Evolutionary conservation across 2,329 filamentous ascomycete species (phyloP).

Genomic region (Calonectria pseudoreteaudii): DNA sequence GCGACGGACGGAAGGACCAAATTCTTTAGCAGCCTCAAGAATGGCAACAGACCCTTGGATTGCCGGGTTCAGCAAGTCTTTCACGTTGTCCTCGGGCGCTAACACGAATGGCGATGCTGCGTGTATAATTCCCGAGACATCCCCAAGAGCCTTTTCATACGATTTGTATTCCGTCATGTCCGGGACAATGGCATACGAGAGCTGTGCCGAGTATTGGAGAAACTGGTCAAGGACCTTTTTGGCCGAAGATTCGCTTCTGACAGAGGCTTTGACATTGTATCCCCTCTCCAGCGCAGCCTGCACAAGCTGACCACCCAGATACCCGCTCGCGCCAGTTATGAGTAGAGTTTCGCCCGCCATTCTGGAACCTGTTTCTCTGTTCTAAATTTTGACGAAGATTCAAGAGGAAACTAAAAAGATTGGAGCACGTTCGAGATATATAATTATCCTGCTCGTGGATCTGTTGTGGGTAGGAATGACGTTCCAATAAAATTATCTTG

Average conservation of each 20-base stretch:
- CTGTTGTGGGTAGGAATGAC: background rate
- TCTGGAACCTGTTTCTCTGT: background rate
- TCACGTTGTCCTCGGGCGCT: slow-evolving; percentile 60
- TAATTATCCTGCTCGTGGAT: background rate
- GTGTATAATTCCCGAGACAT: slow-evolving; percentile 68
- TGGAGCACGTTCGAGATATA: background rate
- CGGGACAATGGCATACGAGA: slow-evolving; percentile 22
- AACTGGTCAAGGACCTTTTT: slow-evolving; percentile 11
- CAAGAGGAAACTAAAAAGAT: background rate
- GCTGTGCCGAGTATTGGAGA: slow-evolving; percentile 4
- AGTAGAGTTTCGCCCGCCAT: slow-evolving; percentile 10
- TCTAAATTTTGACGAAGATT: background rate
- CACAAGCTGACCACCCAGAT: slow-evolving; percentile 16
- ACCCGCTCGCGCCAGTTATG: slow-evolving; percentile 23
- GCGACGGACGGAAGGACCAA: slow-evolving; percentile 67
- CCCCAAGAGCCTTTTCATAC: slow-evolving; percentile 30
- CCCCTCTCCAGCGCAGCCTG: slow-evolving; percentile 12
- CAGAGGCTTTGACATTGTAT: slow-evolving; percentile 19
- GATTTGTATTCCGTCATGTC: slow-evolving; percentile 15
- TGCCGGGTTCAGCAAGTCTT: slow-evolving; percentile 66
- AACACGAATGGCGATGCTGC: slow-evolving; percentile 81
- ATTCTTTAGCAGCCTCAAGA: slow-evolving; percentile 58
- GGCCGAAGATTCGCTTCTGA: slow-evolving; percentile 19
- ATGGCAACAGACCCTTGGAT: slow-evolving; percentile 64
- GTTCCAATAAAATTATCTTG: background rate